These are phyloP conservation scores for Heliamphora exappendiculata DNA, from an alignment of 148 eudicot species.

Conservation along the genomic window DNA sequence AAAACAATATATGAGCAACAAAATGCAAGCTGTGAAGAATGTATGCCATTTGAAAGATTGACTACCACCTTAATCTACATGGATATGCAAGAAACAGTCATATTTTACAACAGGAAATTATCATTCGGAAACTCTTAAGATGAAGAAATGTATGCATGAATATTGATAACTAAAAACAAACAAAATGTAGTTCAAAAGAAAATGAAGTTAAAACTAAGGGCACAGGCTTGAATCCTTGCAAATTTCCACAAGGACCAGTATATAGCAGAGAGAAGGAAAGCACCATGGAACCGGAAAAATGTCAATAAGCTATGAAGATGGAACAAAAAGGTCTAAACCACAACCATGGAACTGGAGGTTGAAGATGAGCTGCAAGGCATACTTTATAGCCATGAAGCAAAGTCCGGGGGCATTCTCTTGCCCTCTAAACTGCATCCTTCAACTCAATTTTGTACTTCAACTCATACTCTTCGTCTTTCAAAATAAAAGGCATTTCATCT, in stretches of 20 bases:
- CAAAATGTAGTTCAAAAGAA: not conserved
- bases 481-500: slow-evolving; percentile 74
- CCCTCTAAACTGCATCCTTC: slow-evolving; percentile 60
- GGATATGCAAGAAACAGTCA: not conserved
- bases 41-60: slow-evolving; percentile 8
- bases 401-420: slow-evolving; percentile 43
- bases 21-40: not conserved
- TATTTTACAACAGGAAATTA: not conserved
- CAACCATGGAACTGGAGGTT: slow-evolving; percentile 58
- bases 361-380: slow-evolving; percentile 61
- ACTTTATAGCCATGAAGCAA: slow-evolving; percentile 57
- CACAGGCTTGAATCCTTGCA: not conserved
- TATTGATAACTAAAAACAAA: slow-evolving; percentile 8
- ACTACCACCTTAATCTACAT: not conserved
- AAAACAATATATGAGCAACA: not conserved
- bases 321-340: not conserved
- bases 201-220: not conserved
- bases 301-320: not conserved
- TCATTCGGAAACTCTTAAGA: not conserved
- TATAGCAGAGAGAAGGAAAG: not conserved
- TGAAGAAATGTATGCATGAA: not conserved
- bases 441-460: slow-evolving; percentile 54
- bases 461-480: slow-evolving; percentile 54
- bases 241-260: slow-evolving; percentile 3
- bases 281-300: not conserved